Conservation (phyloP, 2,329 filamentous ascomycete species). For the Pyricularia sp. region DNA sequence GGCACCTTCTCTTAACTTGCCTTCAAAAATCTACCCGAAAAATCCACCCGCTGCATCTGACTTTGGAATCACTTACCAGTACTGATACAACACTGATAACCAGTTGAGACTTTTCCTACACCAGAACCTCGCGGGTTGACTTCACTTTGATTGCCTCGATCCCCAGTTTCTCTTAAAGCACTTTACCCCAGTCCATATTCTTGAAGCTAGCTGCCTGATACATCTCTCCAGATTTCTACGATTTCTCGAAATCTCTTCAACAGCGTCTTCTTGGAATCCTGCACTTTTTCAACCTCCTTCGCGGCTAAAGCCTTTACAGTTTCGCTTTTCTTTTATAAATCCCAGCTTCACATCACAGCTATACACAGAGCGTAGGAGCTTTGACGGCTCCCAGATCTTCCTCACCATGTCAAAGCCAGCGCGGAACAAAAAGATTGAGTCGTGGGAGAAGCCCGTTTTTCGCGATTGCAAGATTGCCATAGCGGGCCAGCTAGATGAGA, state of each 20-base stretch:
- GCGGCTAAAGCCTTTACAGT: not conserved
- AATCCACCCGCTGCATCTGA: not conserved
- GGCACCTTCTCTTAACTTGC: not conserved
- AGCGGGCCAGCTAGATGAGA: conserved; percentile 45
- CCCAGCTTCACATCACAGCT: not conserved
- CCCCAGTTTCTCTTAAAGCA: not conserved
- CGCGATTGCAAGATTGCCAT: conserved; percentile 32
- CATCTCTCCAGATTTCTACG: not conserved
- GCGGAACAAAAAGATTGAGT: conserved; percentile 6
- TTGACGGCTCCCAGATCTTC: too few relatives aligned
- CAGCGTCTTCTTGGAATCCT: not conserved
- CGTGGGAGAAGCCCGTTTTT: conserved; percentile 9
- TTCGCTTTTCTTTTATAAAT: too few relatives aligned
- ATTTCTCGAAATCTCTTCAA: not conserved
- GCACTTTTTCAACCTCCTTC: not conserved
- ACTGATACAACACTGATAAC: not conserved
- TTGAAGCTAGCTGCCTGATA: not conserved
- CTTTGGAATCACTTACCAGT: not conserved
- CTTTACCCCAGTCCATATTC: not conserved
- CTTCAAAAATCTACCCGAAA: not conserved
- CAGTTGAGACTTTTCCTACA: not conserved
- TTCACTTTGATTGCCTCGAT: not conserved
- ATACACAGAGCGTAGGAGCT: not conserved
- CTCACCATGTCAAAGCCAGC: not conserved
- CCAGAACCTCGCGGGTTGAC: not conserved